Base-by-base conservation (phyloP, 2,329 filamentous ascomycete genomes). In the Aspergillus sp. region DNA sequence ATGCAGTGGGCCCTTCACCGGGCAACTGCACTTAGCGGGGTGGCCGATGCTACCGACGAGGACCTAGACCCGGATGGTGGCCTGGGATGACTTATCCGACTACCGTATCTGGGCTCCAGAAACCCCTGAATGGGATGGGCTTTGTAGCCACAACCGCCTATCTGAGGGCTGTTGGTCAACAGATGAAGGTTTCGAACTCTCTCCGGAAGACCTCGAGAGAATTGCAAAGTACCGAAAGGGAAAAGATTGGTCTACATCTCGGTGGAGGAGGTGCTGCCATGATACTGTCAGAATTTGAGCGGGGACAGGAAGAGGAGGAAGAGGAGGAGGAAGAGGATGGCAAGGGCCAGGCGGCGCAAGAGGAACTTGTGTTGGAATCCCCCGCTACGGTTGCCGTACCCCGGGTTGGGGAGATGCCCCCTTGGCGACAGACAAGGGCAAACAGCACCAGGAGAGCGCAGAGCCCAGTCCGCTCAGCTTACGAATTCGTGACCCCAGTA, bases 1-100 rank as follows among this genome's bases (percentile, higher is more conserved):
- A 31, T 51, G 39, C 54, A 56, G 47, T 56, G 47, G 54, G 27
- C 45, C 2, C 9, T 56, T 2, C 23, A 56, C 27, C 25, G 47
- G 6, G 14, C 15, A 3, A 19, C 21, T 19, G 37, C 48, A 8
- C n/a, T 41, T 6, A 41, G 35, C 9, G 48, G 48, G 6, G 48
- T 37, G n/a, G 48, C 37, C 3, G 48, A 43, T 19, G 23, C 31
- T 0, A 25, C 27, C 2, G 48, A 41, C 21, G 35, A 51, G 23
- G 23, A 41, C 7, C 3, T 40, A 17, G 35, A 51, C 19, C 15
- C 35, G 3, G 48, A 43, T 14, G 17, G 40, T 17, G 12, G 35
- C 25, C 19, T 39, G 31, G 31, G 3, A 21, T 21, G 3, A 3
- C 21, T 21, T 3, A 21, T 4, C 21, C 3, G 21, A 4, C 21